phyloP scores from a whole-genome alignment of 225 moss, liverwort and hornwort genomes.

The Marchantia paleacea region DNA sequence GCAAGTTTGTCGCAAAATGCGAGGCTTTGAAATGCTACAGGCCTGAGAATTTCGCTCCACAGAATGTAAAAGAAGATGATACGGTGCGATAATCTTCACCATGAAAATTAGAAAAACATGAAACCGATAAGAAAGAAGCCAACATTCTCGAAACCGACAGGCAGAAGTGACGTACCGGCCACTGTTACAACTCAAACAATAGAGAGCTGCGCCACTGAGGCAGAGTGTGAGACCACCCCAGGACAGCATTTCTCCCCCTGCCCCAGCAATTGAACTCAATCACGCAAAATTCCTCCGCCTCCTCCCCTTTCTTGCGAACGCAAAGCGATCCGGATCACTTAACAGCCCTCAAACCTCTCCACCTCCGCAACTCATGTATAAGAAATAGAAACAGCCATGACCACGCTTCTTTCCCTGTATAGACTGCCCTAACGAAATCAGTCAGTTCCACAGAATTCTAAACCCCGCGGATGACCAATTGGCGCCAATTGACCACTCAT shows the following conservation, averaged over 20 bases:
- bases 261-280: neutral
- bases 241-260: constrained; percentile 58
- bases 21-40: neutral
- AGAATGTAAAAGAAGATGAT: no score
- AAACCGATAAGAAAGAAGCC: no score
- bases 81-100: no score
- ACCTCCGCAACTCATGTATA: neutral
- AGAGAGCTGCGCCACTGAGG: constrained; percentile 90
- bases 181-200: constrained; percentile 84
- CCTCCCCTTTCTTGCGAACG: no score
- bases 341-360: neutral
- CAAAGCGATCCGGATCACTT: neutral
- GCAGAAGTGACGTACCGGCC: constrained; percentile 56
- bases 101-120: neutral
- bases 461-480: no score
- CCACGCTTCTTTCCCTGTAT: no score
- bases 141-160: no score
- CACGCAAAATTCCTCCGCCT: neutral
- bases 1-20: neutral
- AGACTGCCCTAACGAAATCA: no score
- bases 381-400: no score
- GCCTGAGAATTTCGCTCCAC: neutral
- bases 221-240: constrained; percentile 94
- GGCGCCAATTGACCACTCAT: no score
- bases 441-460: no score